A percentile compares a stretch with the other conserved stretches of the same genome.
Evolutionary conservation across 73 alveolate genomes (phyloP).

Genomic region (Effrenium voratum): DNA sequence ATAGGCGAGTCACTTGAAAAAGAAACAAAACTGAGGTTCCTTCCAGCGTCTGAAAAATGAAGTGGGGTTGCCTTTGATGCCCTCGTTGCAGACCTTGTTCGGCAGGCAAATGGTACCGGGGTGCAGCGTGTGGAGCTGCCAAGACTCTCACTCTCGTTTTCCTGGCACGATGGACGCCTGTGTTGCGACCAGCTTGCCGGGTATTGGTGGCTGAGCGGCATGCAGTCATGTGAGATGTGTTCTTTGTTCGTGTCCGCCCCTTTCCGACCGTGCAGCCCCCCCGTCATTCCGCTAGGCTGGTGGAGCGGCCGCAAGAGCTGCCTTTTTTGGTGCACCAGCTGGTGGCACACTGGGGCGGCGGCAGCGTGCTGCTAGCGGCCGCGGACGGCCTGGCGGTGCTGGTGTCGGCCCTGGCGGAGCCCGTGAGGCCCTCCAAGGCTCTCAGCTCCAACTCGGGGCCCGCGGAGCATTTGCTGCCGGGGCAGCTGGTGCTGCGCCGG

Average conservation of each 20-base stretch:
- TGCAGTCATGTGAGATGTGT: too few relatives aligned
- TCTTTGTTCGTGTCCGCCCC: too few relatives aligned
- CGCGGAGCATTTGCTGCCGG: conserved; percentile 65
- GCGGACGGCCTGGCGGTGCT: conserved; percentile 45
- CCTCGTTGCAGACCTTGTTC: too few relatives aligned
- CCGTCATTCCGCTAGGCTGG: conserved; percentile 10
- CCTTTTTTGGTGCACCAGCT: conserved; percentile 48
- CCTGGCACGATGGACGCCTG: conserved; percentile 27
- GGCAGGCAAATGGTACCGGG: conserved; percentile 21
- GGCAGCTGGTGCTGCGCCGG: conserved; percentile 91
- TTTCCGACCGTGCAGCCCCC: too few relatives aligned
- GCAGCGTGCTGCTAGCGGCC: conserved; percentile 46
- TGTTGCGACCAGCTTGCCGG: conserved; percentile 79
- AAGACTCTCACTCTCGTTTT: conserved; percentile 33
- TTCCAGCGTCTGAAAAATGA: not conserved
- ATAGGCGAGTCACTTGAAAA: not conserved
- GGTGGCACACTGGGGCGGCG: conserved; percentile 67
- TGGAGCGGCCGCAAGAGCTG: conserved; percentile 28
- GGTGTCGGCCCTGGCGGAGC: conserved; percentile 57
- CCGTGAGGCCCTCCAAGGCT: conserved; percentile 60
- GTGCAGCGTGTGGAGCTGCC: conserved; percentile 68
- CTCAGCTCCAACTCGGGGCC: conserved; percentile 16
- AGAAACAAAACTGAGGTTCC: not conserved
- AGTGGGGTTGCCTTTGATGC: too few relatives aligned
- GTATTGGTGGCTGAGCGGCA: conserved; percentile 47